Percentiles rank a stretch among this genome's conserved stretches.
phyloP scores from a whole-genome alignment of 225 moss, liverwort and hornwort genomes.

The Lunularia cruciata region DNA sequence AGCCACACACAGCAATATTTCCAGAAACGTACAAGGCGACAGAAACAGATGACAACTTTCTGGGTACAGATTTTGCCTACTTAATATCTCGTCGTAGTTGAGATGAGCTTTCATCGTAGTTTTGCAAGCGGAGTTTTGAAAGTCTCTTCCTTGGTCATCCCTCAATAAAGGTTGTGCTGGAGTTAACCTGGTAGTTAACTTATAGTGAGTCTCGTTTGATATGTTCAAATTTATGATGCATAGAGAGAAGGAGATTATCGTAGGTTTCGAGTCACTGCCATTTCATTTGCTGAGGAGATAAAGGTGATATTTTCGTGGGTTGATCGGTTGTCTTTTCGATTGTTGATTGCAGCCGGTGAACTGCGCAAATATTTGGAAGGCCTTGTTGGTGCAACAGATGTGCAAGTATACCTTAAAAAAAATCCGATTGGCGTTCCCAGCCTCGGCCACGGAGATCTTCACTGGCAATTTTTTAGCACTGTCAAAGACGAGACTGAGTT shows the following conservation, averaged over 20 bases:
- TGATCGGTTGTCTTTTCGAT: neutral
- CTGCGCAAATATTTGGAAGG: conserved; percentile 61
- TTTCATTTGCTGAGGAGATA: no score
- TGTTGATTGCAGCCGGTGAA: conserved; percentile 27
- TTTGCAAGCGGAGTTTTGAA: no score
- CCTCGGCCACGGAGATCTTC: conserved; percentile 50
- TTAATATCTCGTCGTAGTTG: no score
- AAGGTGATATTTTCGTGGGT: no score
- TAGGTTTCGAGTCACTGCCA: no score
- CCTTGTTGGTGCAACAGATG: conserved; percentile 44
- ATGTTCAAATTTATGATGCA: no score
- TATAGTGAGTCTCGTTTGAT: no score
- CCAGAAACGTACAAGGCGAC: conserved; percentile 64
- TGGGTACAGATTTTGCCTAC: conserved; percentile 30
- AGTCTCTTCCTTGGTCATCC: no score
- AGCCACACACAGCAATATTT: conserved; percentile 67
- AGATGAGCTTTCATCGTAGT: no score
- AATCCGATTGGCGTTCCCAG: conserved; percentile 65
- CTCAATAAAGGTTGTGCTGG: no score
- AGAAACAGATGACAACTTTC: conserved; percentile 50
- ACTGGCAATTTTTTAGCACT: conserved; percentile 41
- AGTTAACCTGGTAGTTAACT: no score
- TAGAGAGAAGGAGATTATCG: no score
- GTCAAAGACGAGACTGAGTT: conserved; percentile 5
- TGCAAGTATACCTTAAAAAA: conserved; percentile 54